Evolutionary conservation across 2,329 filamentous ascomycete species (phyloP).

Genomic region (Pestalotiopsis fici): DNA sequence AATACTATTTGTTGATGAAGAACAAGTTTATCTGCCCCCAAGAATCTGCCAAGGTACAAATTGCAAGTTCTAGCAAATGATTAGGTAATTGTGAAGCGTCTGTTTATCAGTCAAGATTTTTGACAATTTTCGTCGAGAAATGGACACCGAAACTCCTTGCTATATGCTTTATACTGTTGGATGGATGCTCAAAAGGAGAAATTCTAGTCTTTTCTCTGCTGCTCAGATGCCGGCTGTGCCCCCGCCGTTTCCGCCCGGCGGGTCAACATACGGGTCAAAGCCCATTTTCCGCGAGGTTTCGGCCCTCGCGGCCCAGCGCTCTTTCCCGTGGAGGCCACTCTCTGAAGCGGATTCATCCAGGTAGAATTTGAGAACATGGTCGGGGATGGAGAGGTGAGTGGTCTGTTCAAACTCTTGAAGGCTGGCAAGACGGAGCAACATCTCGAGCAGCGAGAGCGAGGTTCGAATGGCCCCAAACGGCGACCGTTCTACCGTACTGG

Average conservation of each 20-base stretch:
- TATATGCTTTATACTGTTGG: background rate
- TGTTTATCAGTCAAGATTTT: background rate
- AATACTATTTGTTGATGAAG: no score
- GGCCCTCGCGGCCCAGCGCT: constrained; percentile 41
- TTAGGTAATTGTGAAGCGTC: background rate
- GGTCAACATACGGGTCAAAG: constrained; percentile 57
- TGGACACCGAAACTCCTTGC: background rate
- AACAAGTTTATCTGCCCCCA: no score
- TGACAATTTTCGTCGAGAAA: background rate
- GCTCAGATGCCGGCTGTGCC: background rate
- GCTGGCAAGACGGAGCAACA: constrained; percentile 81
- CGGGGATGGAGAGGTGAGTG: constrained; percentile 85
- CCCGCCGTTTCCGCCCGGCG: background rate
- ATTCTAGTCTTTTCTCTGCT: background rate
- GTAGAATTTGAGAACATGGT: constrained; percentile 89
- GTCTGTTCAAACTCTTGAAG: constrained; percentile 91
- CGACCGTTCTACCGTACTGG: constrained; percentile 40
- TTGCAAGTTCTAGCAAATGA: background rate
- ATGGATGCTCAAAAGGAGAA: background rate
- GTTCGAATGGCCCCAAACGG: constrained; percentile 54
- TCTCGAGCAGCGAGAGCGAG: constrained; percentile 78
- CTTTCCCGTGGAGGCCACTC: constrained; percentile 48
- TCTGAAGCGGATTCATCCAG: constrained; percentile 60
- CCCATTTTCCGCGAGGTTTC: constrained; percentile 52
- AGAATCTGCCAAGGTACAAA: no score